Evolutionary conservation across 495 filamentous ascomycete species (phyloP).

Genomic region (Neurospora terricola): DNA sequence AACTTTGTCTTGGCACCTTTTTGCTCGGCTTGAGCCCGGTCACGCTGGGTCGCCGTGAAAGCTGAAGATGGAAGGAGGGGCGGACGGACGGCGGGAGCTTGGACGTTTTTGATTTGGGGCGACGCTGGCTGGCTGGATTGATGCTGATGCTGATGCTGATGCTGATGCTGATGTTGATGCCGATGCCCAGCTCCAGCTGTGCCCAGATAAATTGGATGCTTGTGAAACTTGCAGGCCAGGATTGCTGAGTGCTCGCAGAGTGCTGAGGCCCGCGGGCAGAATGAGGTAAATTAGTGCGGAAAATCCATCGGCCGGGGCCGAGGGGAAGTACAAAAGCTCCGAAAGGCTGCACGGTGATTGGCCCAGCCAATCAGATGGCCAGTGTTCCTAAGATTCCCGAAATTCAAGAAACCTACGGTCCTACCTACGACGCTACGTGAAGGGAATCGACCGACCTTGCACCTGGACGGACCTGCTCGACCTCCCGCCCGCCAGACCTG

Average conservation of each 20-base stretch:
- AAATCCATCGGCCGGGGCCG: constrained; percentile 15
- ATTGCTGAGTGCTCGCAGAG: neutral
- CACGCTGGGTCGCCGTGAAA: neutral
- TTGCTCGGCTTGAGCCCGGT: neutral
- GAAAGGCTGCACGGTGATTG: constrained; percentile 11
- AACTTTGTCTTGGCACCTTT: neutral
- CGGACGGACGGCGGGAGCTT: neutral
- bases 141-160: neutral
- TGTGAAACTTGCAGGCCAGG: neutral
- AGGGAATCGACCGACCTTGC: neutral
- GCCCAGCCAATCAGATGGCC: constrained; percentile 17
- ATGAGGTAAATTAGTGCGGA: constrained; percentile 8
- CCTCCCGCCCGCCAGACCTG: constrained; percentile 15
- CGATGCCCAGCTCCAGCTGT: neutral
- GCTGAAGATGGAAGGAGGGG: neutral
- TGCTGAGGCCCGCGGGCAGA: constrained; percentile 1
- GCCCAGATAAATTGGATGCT: neutral
- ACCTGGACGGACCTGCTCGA: constrained; percentile 20
- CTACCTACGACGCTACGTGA: neutral
- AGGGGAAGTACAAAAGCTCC: neutral
- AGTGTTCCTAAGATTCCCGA: constrained; percentile 31
- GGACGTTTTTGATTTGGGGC: neutral
- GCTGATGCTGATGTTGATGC: neutral
- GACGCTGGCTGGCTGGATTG: neutral
- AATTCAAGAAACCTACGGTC: constrained; percentile 24